phyloP scores from a whole-genome alignment of 1,284 basidiomycete genomes.

The Microstroma glucosiphilum region DNA sequence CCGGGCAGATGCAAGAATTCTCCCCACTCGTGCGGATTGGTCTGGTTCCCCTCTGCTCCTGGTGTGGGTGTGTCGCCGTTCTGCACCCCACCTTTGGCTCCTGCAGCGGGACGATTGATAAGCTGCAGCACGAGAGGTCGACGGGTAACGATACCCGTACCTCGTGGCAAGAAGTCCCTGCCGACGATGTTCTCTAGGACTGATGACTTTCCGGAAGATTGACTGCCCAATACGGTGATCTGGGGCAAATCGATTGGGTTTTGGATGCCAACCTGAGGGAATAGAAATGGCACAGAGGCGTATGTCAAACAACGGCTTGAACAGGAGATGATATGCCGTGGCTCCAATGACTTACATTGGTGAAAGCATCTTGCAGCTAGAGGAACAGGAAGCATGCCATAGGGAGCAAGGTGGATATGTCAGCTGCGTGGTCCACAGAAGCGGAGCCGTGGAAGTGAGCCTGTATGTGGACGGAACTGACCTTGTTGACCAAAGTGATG shows the following conservation, averaged over 20 bases:
- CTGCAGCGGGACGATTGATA: slow-evolving; percentile 67
- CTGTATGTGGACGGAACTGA: not conserved
- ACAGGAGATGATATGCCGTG: not conserved
- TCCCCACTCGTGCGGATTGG: slow-evolving; percentile 93
- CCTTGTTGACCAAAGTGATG: slow-evolving; percentile 30
- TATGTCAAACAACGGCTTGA: not conserved
- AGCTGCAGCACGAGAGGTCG: slow-evolving; percentile 90
- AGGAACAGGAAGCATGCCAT: not conserved
- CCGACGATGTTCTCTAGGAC: slow-evolving; percentile 84
- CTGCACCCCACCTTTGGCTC: slow-evolving; percentile 53
- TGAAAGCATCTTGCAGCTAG: slow-evolving; percentile 38
- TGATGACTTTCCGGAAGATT: slow-evolving; percentile 57
- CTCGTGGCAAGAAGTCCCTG: slow-evolving; percentile 82
- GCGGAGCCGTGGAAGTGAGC: not conserved
- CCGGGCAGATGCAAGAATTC: slow-evolving; percentile 86
- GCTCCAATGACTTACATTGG: slow-evolving; percentile 19
- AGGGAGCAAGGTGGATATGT: slow-evolving; percentile 3
- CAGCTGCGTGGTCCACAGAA: not conserved
- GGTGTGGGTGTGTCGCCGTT: slow-evolving; percentile 20
- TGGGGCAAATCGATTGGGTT: slow-evolving; percentile 57
- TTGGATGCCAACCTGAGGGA: slow-evolving; percentile 30
- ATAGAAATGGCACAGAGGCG: not conserved
- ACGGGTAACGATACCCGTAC: slow-evolving; percentile 87
- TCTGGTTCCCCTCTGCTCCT: slow-evolving; percentile 54
- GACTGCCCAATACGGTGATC: slow-evolving; percentile 53